These are phyloP conservation scores for Tripterygium wilfordii DNA, from an alignment of 177 flowering plant species.

Conservation along the genomic window DNA sequence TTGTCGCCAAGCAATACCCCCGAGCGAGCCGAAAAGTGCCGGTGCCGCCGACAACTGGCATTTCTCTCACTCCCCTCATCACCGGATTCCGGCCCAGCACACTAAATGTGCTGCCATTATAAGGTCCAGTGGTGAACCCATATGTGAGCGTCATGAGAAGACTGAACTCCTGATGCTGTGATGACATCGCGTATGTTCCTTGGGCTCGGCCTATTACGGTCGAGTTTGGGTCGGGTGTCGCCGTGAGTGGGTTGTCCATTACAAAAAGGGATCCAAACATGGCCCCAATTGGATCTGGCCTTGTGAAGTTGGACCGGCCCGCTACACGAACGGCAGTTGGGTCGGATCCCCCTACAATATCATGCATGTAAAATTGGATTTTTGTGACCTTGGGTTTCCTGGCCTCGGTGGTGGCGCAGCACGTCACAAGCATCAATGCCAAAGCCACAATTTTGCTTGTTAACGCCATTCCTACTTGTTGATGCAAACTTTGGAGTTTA, in stretches of 20 bases:
- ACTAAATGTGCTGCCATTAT: conserved; percentile 38
- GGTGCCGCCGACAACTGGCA: conserved; percentile 51
- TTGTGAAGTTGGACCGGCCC: conserved; percentile 13
- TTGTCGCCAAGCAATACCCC: conserved; percentile 4
- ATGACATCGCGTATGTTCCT: conserved; percentile 23
- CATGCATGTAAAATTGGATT: conserved; percentile 34
- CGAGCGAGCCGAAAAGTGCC: conserved; percentile 28
- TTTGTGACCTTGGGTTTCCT: conserved; percentile 8
- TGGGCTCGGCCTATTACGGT: conserved; percentile 38
- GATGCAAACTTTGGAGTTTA: too few relatives aligned
- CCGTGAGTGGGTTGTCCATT: conserved; percentile 34
- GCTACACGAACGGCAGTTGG: conserved; percentile 26
- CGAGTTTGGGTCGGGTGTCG: conserved; percentile 24
- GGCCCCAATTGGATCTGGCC: conserved; percentile 3
- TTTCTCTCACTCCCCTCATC: conserved; percentile 20
- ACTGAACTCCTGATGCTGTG: conserved; percentile 13
- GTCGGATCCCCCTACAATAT: conserved; percentile 18
- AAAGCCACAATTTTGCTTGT: conserved; percentile 11
- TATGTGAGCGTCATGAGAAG: conserved; percentile 27
- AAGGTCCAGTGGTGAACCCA: conserved; percentile 20
- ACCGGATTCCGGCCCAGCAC: conserved; percentile 28
- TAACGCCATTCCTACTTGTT: too few relatives aligned
- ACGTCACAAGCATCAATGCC: conserved; percentile 4
- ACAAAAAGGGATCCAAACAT: conserved; percentile 23
- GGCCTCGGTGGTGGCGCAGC: conserved; percentile 9